Evolutionary conservation across 2,329 filamentous ascomycete genomes (phyloP), one percentile per base, ranked within the genome.

Genomic region (Claviceps pusilla): DNA sequence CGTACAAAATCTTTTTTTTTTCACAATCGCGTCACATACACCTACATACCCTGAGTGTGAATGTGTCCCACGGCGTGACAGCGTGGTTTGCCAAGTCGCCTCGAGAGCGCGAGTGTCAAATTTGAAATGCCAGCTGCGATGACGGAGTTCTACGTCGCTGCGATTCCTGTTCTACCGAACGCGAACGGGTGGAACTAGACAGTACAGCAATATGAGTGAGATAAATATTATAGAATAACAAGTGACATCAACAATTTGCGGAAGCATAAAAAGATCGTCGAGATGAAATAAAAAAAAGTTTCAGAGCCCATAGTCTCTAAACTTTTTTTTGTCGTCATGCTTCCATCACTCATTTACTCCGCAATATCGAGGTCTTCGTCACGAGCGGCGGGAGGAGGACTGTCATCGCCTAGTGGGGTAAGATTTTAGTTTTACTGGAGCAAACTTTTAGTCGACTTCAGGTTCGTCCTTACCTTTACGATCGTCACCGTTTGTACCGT

Each of bases 281-380:
- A n/a, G 59, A 58, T 58, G 11, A 29, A 52, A 37, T 41, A 41
- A 16, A 41, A 29, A 6, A 24, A 24, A 24, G 24, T 24, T 48
- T 52, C 7, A 53, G 54, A 56, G 51, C 51, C 33, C 48, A 49
- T 52, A 51, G 42, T 55, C 48, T 55, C 45, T 45, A 54, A 49
- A 46, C 2, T 24, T 24, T 24, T 24, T 37, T 48, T 19, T 11
- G 42, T 35, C 24, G n/a, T 42, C 19, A 29, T 24, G 24, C 46
- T 35, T 45, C 12, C 29, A 33, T 28, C 46, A 33, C 14, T 51
- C 51, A 55, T 57, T 64, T 75, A 84, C 73, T 97, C 93, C 65
- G 90, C 91, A 66, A 93, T 90, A 70, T 98, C 93, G 67, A 97
- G 80, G 67, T 98, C 93, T 69, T 98, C 93, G 66, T 95, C 56